Base-by-base conservation (phyloP, 768 basidiomycete genomes). In the Panaeolus papilionaceus region DNA sequence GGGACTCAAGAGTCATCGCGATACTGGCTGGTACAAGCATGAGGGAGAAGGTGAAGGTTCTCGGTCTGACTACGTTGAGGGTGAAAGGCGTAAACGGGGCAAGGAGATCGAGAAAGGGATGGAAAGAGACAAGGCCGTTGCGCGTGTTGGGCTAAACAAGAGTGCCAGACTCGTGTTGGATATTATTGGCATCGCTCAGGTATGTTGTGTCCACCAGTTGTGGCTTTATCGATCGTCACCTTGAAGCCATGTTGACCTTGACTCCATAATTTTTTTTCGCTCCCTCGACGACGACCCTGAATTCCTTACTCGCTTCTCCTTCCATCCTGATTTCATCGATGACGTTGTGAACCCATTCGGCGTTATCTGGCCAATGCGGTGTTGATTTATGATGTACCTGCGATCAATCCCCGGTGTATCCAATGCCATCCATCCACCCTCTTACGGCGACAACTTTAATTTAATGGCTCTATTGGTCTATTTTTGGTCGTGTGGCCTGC, bases 401-500 rank as follows among this genome's bases (percentile, higher is more conserved):
- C 54, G 54, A 58, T 37, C n/a, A 58, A 58, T 58, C 54, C 2
- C 54, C 54, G 54, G 54, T 6, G 26, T 37, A 37, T 33, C 6
- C 20, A 33, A 4, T 9, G 33, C 8, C 18, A 18, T 33, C 12
- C 45, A 20, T 47, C 18, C 45, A 37, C 16, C 54, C 12, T 58
- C 28, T 51, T 58, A 58, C 16, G 54, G 14, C 33, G 28, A 58
- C 54, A 58, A 58, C 54, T 37, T 58, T 58, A 33, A 58, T 16
- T 58, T 58, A 14, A 16, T 58, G 54, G 28, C 54, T 12, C 33
- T 58, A 16, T 16, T 49, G 47, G 47, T 9, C 47, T 58, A 58
- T 58, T 58, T 51, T 58, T 58, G 54, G 54, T 58, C 54, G 54
- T 37, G 28, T 58, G 47, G 7, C 1, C 20, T 26, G n/a, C 20